Percentiles rank a stretch among this genome's conserved stretches.
phyloP scores from a whole-genome alignment of 2,329 filamentous ascomycete genomes.

The Aspergillus neotritici region DNA sequence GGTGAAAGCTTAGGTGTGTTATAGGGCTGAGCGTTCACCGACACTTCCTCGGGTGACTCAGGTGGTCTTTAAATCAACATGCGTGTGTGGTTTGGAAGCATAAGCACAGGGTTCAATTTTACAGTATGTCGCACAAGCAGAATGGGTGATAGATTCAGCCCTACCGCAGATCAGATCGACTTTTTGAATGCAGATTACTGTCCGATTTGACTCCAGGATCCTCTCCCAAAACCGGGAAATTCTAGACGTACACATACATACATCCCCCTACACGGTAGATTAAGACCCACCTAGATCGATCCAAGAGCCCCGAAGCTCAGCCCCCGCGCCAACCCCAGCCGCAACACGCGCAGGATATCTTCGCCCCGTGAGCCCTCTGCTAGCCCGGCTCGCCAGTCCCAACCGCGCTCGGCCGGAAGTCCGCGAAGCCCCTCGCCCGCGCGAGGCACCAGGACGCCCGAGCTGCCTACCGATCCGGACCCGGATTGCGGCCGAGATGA shows the following conservation, averaged over 20 bases:
- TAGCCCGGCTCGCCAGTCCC: conserved; percentile 65
- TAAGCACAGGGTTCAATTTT: too few relatives aligned
- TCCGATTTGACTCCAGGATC: too few relatives aligned
- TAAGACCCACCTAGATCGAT: conserved; percentile 14
- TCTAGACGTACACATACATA: background rate
- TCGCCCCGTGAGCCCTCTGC: conserved; percentile 54
- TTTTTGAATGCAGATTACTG: too few relatives aligned
- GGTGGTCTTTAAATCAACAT: too few relatives aligned
- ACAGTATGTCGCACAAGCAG: too few relatives aligned
- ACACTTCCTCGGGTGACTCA: too few relatives aligned
- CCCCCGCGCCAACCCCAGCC: conserved; percentile 69
- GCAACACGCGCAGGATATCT: conserved; percentile 67
- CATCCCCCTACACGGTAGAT: background rate
- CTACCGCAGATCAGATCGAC: too few relatives aligned
- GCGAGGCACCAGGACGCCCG: conserved; percentile 44
- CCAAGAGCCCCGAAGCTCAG: conserved; percentile 44
- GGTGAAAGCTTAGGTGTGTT: too few relatives aligned
- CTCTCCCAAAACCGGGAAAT: too few relatives aligned
- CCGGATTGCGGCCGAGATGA: conserved; percentile 30
- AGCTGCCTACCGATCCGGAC: conserved; percentile 49
- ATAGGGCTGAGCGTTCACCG: too few relatives aligned
- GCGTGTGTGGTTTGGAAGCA: too few relatives aligned
- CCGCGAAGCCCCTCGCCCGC: conserved; percentile 16
- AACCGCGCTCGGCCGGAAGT: conserved; percentile 51
- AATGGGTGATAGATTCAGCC: too few relatives aligned